A percentile compares a stretch with the other conserved stretches of the same genome.
Conservation (phyloP, 2,329 filamentous ascomycete genomes). For the Epichloe sibirici region DNA sequence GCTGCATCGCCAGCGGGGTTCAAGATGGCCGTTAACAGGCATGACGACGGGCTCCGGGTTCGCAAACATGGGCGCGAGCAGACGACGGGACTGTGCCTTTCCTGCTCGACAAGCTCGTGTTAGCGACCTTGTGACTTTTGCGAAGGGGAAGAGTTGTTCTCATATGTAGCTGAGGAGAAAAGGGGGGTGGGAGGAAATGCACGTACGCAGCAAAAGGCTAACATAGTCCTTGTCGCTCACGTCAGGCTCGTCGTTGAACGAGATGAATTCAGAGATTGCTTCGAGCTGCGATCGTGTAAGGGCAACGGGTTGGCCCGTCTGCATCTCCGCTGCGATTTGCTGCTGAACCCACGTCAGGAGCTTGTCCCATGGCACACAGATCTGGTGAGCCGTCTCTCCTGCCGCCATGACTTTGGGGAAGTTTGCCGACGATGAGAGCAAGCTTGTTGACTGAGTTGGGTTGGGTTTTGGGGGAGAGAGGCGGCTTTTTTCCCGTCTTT, state of each 20-base stretch:
- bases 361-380: constrained; percentile 19
- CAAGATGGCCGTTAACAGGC: constrained; percentile 12
- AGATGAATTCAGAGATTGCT: constrained; percentile 29
- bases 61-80: constrained; percentile 6
- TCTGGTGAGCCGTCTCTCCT: background rate
- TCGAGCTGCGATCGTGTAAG: constrained; percentile 26
- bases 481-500: background rate
- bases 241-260: constrained; percentile 17
- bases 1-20: constrained; percentile 14
- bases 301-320: constrained; percentile 20
- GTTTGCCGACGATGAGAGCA: background rate
- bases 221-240: constrained; percentile 17
- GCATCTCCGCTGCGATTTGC: constrained; percentile 25
- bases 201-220: constrained; percentile 17
- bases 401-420: background rate
- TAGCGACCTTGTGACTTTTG: background rate
- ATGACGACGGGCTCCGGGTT: constrained; percentile 10
- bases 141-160: background rate
- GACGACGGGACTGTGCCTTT: constrained; percentile 7
- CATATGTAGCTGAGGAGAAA: background rate
- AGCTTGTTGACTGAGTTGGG: background rate
- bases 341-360: constrained; percentile 28
- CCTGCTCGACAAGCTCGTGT: constrained; percentile 5
- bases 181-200: background rate
- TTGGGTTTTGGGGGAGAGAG: background rate